A percentile compares a stretch with the other conserved stretches of the same genome.
Evolutionary conservation across 2,329 filamentous ascomycete genomes (phyloP).

Genomic region (Paecilomyces dactylethromorphus): DNA sequence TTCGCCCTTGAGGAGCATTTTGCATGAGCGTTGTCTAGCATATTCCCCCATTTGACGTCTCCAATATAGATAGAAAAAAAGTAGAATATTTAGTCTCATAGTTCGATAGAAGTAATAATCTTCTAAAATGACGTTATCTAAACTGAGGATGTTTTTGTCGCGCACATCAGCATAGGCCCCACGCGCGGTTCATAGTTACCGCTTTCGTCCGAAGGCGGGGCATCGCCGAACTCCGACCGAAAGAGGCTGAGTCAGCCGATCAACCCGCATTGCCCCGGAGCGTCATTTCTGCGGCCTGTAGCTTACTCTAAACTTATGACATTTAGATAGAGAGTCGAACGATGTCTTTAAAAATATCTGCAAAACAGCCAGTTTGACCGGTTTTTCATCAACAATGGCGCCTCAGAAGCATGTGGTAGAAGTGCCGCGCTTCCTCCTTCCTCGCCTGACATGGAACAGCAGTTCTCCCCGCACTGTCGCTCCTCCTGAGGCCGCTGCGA

Average conservation of each 20-base stretch:
- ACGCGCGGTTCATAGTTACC: too few relatives aligned
- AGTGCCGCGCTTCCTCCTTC: slow-evolving; percentile 37
- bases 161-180: too few relatives aligned
- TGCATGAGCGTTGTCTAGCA: not conserved
- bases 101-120: not conserved
- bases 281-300: not conserved
- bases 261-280: not conserved
- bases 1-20: not conserved
- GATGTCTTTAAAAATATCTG: not conserved
- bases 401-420: slow-evolving; percentile 35
- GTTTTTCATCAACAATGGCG: slow-evolving; percentile 24
- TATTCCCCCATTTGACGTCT: not conserved
- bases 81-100: not conserved
- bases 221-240: not conserved
- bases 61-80: not conserved
- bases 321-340: not conserved
- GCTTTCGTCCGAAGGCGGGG: not conserved
- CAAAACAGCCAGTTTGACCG: not conserved
- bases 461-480: slow-evolving; percentile 25
- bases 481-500: slow-evolving; percentile 18
- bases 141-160: too few relatives aligned
- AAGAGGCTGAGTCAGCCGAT: not conserved
- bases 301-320: not conserved
- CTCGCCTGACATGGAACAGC: slow-evolving; percentile 36
- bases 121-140: not conserved